Conservation (phyloP, 73 alveolate species). For the Blepharisma japonicum region DNA sequence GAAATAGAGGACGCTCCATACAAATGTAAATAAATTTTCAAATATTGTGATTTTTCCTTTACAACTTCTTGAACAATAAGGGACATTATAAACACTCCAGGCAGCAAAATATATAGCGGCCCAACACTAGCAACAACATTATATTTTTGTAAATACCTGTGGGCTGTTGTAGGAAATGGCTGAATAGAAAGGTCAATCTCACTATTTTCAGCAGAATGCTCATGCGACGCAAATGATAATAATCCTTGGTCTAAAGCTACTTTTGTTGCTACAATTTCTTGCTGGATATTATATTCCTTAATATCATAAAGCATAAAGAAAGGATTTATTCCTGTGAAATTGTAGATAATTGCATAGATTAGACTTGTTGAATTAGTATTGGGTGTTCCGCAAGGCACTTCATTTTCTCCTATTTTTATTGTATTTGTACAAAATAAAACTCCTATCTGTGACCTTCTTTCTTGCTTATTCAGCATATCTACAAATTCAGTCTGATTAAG, state of each 20-base stretch:
- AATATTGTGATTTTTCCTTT: conserved; percentile 66
- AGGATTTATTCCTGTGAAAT: no score
- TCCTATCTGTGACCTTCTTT: conserved; percentile 46
- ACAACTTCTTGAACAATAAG: conserved; percentile 63
- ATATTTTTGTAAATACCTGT: conserved; percentile 50
- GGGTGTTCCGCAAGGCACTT: no score
- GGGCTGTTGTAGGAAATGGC: conserved; percentile 60
- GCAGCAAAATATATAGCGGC: conserved; percentile 62
- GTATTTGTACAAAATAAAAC: conserved; percentile 59
- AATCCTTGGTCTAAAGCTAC: conserved; percentile 67
- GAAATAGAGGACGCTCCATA: conserved; percentile 58
- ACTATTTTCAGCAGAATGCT: not conserved
- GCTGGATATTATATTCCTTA: conserved; percentile 32
- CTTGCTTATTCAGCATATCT: conserved; percentile 37
- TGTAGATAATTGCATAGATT: no score
- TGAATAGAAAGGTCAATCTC: conserved; percentile 40
- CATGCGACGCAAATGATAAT: conserved; percentile 15
- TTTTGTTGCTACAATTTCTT: conserved; percentile 51
- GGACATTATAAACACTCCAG: conserved; percentile 53
- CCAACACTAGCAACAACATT: conserved; percentile 73
- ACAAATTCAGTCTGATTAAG: conserved; percentile 31
- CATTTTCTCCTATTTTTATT: conserved; percentile 27
- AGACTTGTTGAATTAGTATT: no score
- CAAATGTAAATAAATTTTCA: conserved; percentile 60
- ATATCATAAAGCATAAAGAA: no score